Conservation (phyloP, 2,329 filamentous ascomycete genomes). For the Cladobotryum mycophilum region DNA sequence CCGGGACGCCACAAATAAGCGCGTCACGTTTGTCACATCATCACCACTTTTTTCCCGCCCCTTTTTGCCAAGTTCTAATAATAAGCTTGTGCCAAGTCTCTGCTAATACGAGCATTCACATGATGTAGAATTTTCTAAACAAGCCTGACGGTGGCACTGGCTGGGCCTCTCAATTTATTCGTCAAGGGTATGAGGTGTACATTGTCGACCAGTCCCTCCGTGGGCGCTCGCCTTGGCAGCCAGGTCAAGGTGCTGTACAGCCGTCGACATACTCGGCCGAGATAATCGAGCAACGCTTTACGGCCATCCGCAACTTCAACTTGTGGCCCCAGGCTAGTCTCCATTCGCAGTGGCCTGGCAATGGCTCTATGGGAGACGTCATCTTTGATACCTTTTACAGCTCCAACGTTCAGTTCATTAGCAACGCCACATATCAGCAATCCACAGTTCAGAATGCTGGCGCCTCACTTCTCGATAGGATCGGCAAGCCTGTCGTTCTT, state of each 20-base stretch:
- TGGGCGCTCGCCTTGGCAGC: conserved; percentile 38
- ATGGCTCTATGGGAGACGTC: conserved; percentile 32
- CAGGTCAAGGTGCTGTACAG: conserved; percentile 17
- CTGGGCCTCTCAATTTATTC: conserved; percentile 43
- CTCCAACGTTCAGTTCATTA: conserved; percentile 32
- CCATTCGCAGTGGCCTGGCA: conserved; percentile 39
- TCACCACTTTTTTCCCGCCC: background rate
- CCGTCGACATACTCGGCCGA: conserved; percentile 27
- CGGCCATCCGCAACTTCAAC: conserved; percentile 25
- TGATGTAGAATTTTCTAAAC: conserved; percentile 32
- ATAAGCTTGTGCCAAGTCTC: no score
- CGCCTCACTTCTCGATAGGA: conserved; percentile 35
- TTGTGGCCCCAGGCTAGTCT: conserved; percentile 33
- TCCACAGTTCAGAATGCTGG: conserved; percentile 32
- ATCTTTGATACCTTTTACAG: conserved; percentile 37
- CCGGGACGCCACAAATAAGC: no score
- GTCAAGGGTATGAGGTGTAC: conserved; percentile 41
- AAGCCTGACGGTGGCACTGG: conserved; percentile 31
- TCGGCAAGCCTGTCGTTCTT: conserved; percentile 33
- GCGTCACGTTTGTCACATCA: background rate
- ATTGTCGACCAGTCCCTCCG: conserved; percentile 40
- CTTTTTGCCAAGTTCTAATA: background rate
- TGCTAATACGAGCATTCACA: background rate
- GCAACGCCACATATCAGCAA: conserved; percentile 30
- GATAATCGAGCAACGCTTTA: conserved; percentile 32